phyloP scores from a whole-genome alignment of 2,329 filamentous ascomycete genomes.

The Aspergillus piperis region DNA sequence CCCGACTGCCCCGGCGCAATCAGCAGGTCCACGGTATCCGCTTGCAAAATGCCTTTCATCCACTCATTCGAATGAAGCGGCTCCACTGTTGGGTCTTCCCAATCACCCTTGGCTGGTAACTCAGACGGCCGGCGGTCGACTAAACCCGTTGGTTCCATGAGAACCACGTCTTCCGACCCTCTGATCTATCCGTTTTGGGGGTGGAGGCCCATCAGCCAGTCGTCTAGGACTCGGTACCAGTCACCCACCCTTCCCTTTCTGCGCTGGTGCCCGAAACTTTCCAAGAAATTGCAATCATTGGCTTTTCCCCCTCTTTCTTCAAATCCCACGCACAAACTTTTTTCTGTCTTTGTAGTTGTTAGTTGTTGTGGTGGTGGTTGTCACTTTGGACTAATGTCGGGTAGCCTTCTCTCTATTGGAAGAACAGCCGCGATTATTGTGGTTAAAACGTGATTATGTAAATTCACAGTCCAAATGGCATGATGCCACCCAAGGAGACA shows the following conservation, averaged over 20 bases:
- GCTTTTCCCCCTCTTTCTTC: not conserved
- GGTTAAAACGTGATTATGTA: no score
- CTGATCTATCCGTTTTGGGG: conserved; percentile 8
- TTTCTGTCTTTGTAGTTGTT: conserved; percentile 1
- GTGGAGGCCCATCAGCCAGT: conserved; percentile 1
- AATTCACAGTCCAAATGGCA: no score
- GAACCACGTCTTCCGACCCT: not conserved
- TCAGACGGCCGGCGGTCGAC: conserved; percentile 11
- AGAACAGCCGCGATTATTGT: no score
- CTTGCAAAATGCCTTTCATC: not conserved
- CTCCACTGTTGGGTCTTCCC: conserved; percentile 4
- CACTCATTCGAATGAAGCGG: conserved; percentile 1
- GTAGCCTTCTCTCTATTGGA: no score
- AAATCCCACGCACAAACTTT: not conserved
- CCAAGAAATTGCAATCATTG: conserved; percentile 3
- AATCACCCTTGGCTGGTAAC: not conserved
- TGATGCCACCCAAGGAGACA: not conserved
- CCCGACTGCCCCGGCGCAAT: conserved; percentile 22
- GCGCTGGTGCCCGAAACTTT: conserved; percentile 20
- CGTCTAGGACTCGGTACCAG: conserved; percentile 8
- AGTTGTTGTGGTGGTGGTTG: no score
- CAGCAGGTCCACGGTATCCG: conserved; percentile 16
- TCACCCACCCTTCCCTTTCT: conserved; percentile 11
- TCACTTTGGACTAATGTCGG: no score
- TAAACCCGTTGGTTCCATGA: not conserved